A percentile compares a stretch with the other conserved stretches of the same genome.
phyloP scores from a whole-genome alignment of 345 rosid genomes.

The Abelmoschus esculentus region DNA sequence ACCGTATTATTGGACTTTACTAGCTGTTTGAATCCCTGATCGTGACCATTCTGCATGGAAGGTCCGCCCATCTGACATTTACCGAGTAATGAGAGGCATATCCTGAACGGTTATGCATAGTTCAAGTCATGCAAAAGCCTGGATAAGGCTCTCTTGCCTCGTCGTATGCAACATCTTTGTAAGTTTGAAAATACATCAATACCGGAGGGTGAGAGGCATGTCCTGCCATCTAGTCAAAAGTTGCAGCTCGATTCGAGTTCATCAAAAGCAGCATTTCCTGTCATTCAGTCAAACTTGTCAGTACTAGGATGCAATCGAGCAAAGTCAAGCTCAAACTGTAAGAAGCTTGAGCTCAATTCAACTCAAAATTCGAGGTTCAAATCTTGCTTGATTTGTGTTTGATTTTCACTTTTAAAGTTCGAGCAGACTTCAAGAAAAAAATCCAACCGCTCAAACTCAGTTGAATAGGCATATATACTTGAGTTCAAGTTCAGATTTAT shows the following conservation, averaged over 20 bases:
- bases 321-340: too few species aligned
- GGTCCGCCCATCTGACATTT: neutral
- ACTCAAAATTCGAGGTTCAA: neutral
- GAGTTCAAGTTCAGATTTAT: neutral
- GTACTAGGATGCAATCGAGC: too few species aligned
- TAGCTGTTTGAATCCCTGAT: neutral
- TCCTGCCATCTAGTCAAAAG: neutral
- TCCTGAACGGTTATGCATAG: slow-evolving; percentile 1
- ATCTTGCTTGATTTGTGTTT: neutral
- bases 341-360: neutral
- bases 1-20: neutral
- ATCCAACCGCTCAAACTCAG: neutral
- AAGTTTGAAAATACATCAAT: neutral
- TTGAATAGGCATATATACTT: neutral
- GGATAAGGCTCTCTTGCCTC: neutral
- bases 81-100: neutral
- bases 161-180: neutral
- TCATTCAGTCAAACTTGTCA: neutral
- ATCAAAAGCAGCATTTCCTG: neutral
- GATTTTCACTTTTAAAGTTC: neutral
- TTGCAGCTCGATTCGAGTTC: neutral
- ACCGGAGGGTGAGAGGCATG: neutral
- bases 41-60: slow-evolving; percentile 3
- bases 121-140: slow-evolving; percentile 7
- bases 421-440: neutral